Evolutionary conservation across 176 grass and related monocot species (phyloP).

Genomic region (Aegilops bicornis): DNA sequence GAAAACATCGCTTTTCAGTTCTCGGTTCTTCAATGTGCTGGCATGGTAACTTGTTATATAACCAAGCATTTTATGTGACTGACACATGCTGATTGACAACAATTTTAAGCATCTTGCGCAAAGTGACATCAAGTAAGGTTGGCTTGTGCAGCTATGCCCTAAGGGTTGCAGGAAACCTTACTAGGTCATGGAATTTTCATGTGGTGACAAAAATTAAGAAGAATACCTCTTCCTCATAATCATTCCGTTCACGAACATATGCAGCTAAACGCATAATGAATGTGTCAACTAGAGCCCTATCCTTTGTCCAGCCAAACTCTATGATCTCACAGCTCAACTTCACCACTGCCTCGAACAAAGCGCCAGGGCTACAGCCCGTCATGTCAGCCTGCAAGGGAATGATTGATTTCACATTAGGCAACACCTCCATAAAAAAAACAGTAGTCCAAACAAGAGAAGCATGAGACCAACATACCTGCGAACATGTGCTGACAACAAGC

Average conservation of each 20-base stretch:
- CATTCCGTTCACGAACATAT: conserved; percentile 92
- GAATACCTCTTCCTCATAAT: conserved; percentile 93
- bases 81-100: not conserved
- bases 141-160: not conserved
- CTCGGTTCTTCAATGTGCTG: not conserved
- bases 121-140: conserved; percentile 20
- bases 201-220: not conserved
- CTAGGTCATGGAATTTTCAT: conserved; percentile 8
- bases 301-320: conserved; percentile 99
- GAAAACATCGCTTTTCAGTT: not conserved
- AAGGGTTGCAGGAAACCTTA: conserved; percentile 22
- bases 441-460: not conserved
- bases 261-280: conserved; percentile 97
- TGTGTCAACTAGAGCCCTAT: conserved; percentile 97
- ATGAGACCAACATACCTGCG: conserved; percentile 53
- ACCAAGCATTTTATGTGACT: not conserved
- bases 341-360: conserved; percentile 85
- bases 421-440: conserved; percentile 21
- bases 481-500: conserved; percentile 92
- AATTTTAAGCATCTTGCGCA: not conserved
- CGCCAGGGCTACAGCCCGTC: conserved; percentile 71
- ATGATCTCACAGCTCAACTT: conserved; percentile 99
- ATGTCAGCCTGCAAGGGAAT: conserved; percentile 66
- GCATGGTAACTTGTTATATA: not conserved
- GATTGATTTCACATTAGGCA: conserved; percentile 29